A percentile compares a stretch with the other conserved stretches of the same genome.
These are phyloP conservation scores for Musa schizocarpa DNA, from an alignment of 176 grass and related monocot species.

Conservation along the genomic window DNA sequence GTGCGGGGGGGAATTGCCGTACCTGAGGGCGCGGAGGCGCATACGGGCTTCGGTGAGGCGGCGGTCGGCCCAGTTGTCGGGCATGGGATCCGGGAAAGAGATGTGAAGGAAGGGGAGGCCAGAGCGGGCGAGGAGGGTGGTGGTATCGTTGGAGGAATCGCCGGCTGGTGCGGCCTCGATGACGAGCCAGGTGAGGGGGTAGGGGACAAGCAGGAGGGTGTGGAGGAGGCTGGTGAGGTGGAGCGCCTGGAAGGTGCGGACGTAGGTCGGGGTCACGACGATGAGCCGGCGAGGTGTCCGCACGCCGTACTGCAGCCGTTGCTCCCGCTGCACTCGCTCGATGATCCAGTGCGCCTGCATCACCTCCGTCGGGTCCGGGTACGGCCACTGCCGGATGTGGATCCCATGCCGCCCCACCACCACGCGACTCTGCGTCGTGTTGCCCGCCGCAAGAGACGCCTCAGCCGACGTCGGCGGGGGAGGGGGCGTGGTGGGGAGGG, in stretches of 20 bases:
- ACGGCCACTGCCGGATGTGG: constrained; percentile 11
- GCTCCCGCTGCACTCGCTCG: constrained; percentile 34
- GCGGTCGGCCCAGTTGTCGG: constrained; percentile 8
- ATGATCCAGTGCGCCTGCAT: constrained; percentile 25
- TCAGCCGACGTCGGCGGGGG: not conserved
- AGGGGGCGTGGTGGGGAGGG: not conserved
- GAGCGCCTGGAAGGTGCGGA: constrained; percentile 27
- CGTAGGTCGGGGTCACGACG: constrained; percentile 33
- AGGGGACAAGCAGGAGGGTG: constrained; percentile 29
- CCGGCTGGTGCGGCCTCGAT: constrained; percentile 14
- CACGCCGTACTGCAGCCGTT: constrained; percentile 17
- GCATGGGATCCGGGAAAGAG: constrained; percentile 6
- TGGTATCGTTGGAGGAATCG: not conserved
- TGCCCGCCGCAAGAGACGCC: not conserved
- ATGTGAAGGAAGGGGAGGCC: not conserved
- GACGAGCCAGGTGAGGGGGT: constrained; percentile 32
- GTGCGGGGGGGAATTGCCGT: not conserved
- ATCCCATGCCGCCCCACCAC: constrained; percentile 22
- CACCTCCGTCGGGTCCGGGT: constrained; percentile 17
- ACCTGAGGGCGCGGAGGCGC: constrained; percentile 33
- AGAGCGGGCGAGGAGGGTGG: constrained; percentile 17
- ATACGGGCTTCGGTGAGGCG: constrained; percentile 20
- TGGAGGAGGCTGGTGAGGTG: constrained; percentile 30
- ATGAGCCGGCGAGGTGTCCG: constrained; percentile 13
- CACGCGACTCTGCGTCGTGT: not conserved